These are phyloP conservation scores for Mucor plumbeus DNA, from an alignment of 371 early-diverging fungal species.

Conservation along the genomic window DNA sequence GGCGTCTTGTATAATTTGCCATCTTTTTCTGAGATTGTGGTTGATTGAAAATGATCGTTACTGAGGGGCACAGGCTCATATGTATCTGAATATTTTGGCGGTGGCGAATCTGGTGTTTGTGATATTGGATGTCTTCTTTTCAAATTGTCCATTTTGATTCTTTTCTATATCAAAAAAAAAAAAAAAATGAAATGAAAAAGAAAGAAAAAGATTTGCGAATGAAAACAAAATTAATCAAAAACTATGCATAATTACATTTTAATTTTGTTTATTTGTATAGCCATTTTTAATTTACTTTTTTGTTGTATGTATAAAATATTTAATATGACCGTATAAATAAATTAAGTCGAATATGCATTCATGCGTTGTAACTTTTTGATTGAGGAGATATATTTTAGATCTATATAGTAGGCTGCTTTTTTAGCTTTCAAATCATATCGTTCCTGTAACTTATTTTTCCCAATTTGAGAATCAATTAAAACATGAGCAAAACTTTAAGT, in stretches of 20 bases:
- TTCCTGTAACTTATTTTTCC: no score
- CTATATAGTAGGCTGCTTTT: no score
- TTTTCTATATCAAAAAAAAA: neutral
- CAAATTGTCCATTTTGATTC: conserved; percentile 23
- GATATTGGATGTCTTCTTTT: conserved; percentile 25
- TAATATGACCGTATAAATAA: conserved; percentile 3
- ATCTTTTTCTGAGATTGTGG: conserved; percentile 10
- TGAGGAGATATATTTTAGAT: no score
- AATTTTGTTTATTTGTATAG: conserved; percentile 13
- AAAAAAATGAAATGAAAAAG: neutral
- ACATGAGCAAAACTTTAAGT: no score
- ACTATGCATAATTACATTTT: neutral
- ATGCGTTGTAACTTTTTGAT: neutral
- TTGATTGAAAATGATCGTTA: conserved; percentile 5
- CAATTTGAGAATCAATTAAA: no score
- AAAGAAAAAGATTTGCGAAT: neutral
- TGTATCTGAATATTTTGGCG: conserved; percentile 26
- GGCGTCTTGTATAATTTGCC: conserved; percentile 6
- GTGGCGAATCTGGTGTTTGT: conserved; percentile 24
- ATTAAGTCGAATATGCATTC: neutral
- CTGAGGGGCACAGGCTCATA: conserved; percentile 28
- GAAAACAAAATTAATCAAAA: no score
- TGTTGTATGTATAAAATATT: neutral
- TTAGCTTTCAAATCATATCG: no score
- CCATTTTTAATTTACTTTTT: conserved; percentile 5